phyloP scores from a whole-genome alignment of 2,329 filamentous ascomycete species.

The Boeremia exigua region DNA sequence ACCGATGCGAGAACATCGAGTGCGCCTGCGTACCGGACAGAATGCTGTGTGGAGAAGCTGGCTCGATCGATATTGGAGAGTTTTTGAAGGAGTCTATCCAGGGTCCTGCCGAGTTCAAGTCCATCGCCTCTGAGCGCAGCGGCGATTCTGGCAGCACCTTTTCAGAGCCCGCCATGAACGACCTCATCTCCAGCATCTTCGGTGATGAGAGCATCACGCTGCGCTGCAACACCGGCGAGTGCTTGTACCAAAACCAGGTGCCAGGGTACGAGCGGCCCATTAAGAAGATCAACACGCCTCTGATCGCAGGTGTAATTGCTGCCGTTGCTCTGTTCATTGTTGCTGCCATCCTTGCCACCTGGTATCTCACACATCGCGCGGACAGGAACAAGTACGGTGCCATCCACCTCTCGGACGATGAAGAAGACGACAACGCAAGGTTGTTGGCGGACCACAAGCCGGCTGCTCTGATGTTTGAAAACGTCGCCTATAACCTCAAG shows the following conservation, averaged over 20 bases:
- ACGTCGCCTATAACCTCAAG: slow-evolving; percentile 85
- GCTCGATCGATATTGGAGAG: slow-evolving; percentile 89
- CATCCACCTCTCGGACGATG: slow-evolving; percentile 81
- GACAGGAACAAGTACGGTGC: slow-evolving; percentile 67
- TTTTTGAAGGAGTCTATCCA: slow-evolving; percentile 84
- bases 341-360: slow-evolving; percentile 80
- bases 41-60: slow-evolving; percentile 91
- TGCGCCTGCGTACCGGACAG: slow-evolving; percentile 89
- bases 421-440: slow-evolving; percentile 81
- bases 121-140: slow-evolving; percentile 62
- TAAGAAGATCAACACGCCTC: slow-evolving; percentile 94
- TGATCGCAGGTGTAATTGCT: slow-evolving; percentile 93
- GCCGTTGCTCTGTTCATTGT: slow-evolving; percentile 85
- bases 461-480: slow-evolving; percentile 84
- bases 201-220: slow-evolving; percentile 89
- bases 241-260: slow-evolving; percentile 88
- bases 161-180: slow-evolving; percentile 90
- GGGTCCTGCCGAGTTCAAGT: slow-evolving; percentile 85
- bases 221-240: slow-evolving; percentile 85
- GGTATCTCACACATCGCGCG: slow-evolving; percentile 84
- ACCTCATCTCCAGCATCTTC: slow-evolving; percentile 85
- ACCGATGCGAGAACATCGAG: slow-evolving; percentile 81
- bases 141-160: slow-evolving; percentile 80
- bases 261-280: slow-evolving; percentile 88
- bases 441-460: slow-evolving; percentile 92